Conservation (phyloP, 2,329 filamentous ascomycete genomes). For the Colletotrichum filicis region DNA sequence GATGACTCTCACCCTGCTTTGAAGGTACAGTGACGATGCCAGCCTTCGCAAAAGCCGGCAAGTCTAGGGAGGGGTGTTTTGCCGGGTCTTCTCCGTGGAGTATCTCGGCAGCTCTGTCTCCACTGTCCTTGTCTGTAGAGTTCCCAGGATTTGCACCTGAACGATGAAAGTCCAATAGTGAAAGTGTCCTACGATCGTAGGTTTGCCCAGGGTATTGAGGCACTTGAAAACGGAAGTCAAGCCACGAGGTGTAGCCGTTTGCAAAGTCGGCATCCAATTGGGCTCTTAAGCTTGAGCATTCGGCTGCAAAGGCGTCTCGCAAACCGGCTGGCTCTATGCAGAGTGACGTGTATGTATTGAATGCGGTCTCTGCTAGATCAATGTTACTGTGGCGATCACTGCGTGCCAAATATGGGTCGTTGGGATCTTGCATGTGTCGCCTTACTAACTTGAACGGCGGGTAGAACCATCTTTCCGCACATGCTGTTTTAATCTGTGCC, state of each 20-base stretch:
- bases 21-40: not conserved
- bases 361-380: not conserved
- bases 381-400: not conserved
- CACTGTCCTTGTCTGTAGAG: not conserved
- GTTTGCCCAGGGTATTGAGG: conserved; percentile 6
- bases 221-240: conserved; percentile 17
- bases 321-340: conserved; percentile 1
- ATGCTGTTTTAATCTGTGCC: not conserved
- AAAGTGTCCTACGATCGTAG: not conserved
- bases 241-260: conserved; percentile 4
- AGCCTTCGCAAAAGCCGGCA: not conserved
- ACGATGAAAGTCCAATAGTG: not conserved
- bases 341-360: not conserved
- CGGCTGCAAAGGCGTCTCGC: not conserved
- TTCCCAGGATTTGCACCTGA: not conserved
- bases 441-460: not conserved
- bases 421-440: not conserved
- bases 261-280: not conserved
- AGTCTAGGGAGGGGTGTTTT: not conserved
- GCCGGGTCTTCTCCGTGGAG: not conserved
- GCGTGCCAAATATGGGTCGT: not conserved
- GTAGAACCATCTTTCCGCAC: not conserved
- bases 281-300: not conserved
- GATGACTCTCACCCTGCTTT: not conserved
- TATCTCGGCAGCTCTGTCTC: not conserved